phyloP scores from a whole-genome alignment of 2,329 filamentous ascomycete genomes.

The Aspergillaceae sp. region DNA sequence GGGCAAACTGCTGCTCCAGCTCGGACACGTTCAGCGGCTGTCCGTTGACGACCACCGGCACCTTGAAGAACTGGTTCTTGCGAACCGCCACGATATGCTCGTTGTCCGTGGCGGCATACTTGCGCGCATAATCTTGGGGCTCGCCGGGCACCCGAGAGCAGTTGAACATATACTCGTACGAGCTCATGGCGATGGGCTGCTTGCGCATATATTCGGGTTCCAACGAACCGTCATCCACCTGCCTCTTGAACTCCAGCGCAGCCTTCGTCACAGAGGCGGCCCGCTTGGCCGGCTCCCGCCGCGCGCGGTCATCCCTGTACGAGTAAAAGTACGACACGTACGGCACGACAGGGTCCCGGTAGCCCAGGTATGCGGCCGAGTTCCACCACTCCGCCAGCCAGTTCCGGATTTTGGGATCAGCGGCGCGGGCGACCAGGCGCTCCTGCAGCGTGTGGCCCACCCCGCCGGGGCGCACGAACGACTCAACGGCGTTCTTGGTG shows the following conservation, averaged over 20 bases:
- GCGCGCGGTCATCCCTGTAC: constrained; percentile 82
- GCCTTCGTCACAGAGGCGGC: constrained; percentile 83
- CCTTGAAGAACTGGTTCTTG: constrained; percentile 97
- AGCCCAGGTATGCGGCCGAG: constrained; percentile 79
- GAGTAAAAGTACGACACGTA: constrained; percentile 99
- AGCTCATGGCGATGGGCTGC: constrained; percentile 95
- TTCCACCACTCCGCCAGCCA: constrained; percentile 99
- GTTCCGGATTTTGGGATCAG: constrained; percentile 75
- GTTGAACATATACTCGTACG: constrained; percentile 99
- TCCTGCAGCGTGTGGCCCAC: constrained; percentile 78
- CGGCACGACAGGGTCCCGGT: constrained; percentile 91
- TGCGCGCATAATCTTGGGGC: constrained; percentile 72
- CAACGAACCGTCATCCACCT: constrained; percentile 71
- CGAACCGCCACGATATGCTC: constrained; percentile 83
- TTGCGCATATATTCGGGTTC: constrained; percentile 99
- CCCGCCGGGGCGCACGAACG: constrained; percentile 82
- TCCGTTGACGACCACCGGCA: constrained; percentile 70
- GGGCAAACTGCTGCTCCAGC: constrained; percentile 80
- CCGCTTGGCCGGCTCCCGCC: constrained; percentile 82
- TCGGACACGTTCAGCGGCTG: constrained; percentile 81
- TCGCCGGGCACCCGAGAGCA: constrained; percentile 73
- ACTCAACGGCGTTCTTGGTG: constrained; percentile 71
- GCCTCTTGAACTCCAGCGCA: constrained; percentile 85
- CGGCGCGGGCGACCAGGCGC: constrained; percentile 68
- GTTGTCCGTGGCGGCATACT: constrained; percentile 65